Evolutionary conservation across 2,329 filamentous ascomycete species (phyloP), one percentile per base, ranked within the genome.

Genomic region (Amphichorda felina): DNA sequence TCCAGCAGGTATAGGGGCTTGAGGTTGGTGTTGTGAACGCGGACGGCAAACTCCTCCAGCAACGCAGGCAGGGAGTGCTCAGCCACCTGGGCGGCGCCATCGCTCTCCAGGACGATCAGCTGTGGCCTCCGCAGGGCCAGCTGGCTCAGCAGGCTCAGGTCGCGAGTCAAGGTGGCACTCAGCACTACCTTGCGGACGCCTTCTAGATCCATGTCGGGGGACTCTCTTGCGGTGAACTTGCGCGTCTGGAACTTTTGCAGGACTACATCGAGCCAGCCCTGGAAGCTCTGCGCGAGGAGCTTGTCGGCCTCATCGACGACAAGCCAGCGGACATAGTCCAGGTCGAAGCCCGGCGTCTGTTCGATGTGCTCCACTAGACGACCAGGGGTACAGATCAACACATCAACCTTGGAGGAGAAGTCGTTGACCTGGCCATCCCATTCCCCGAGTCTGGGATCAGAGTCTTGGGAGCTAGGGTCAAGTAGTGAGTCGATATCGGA

Each of bases 271-370:
- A 93, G 66, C 88, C 88, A 95, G 48, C 89, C 82, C 53, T 95
- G 88, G 56, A 91, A 95, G 49, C 82, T 88, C 54, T 96, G 85
- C 30, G 88, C 82, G 5, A 96, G 70, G 10, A 96, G 64, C 51
- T 91, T 86, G 56, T 96, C 89, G 9, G 89, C 91, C 59, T 96
- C 89, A 48, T 96, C 89, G 31, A 95, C 82, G 3, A 95, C 75
- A 1, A 96, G 66, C 87, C 88, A 96, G 41, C 83, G 75, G 4
- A 95, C 66, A 50, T 82, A 70, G 38, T 82, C 73, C 16, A 96
- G 65, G 0, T 69, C 74, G 53, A 96, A 95, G 0, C 86, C 87
- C 3, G 75, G 74, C 0, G 89, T 96, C 40, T 79, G 78, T 43
- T 81, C 79, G 34, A 95, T 70, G 55, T 96, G 89, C 48, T 96